Evolutionary conservation across 2,329 filamentous ascomycete species (phyloP), one percentile per base, ranked within the genome.

Genomic region (Fusarium sp.): DNA sequence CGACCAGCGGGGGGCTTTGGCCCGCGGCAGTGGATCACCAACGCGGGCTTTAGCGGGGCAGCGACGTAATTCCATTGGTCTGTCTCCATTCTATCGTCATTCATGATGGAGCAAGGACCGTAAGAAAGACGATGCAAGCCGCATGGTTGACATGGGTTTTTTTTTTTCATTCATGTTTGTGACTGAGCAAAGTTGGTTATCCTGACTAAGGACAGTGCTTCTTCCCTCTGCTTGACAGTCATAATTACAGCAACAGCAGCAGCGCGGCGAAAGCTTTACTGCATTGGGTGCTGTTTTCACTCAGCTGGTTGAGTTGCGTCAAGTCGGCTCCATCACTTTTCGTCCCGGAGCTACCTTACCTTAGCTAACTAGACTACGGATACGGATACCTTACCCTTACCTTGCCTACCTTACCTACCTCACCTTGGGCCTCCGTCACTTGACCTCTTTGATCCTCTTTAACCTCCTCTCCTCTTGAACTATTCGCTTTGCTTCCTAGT

Each of bases 51-150:
- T 53, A 54, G 68, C 58, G 68, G 52, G 65, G 61, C 61, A 58
- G 51, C 33, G 50, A 44, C 57, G 58, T 52, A 44, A 60, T 62
- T 22, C 57, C 56, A 73, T 73, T 73, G 71, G 71, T 20, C 40
- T 55, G 49, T 46, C 33, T 71, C 61, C 65, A 71, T 66, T 68
- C 58, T 37, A 72, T 73, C 71, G 69, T 65, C 71, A 73, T 73
- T 71, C 70, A 60, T 70, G 65, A 73, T 73, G 71, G 71, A 73
- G 68, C 71, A 71, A 62, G 61, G 68, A 61, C 55, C 55, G 40
- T 48, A 57, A 56, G 57, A 71, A 68, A 69, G 71, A 73, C 71
- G 71, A 73, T 71, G 69, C 67, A 72, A 73, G 71, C 69, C 71
- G 71, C 65, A 60, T 59, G 67, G 48, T 70, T 35, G 51, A 49